Percentiles rank a stretch among this genome's conserved stretches.
Conservation (phyloP, 1,284 basidiomycete genomes). For the Cryptococcus sp. region DNA sequence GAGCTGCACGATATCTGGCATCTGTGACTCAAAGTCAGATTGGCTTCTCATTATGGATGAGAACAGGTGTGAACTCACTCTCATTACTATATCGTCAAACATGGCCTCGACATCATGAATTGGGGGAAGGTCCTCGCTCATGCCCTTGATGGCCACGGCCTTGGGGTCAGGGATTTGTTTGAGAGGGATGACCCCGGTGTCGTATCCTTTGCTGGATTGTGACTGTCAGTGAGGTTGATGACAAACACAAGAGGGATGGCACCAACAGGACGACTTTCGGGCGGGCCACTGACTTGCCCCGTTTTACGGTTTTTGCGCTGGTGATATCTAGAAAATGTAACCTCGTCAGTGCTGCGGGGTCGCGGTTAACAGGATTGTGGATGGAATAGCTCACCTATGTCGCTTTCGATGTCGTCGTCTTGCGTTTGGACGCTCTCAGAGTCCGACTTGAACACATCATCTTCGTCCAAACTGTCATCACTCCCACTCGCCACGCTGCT, state of each 20-base stretch:
- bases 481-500: constrained; percentile 8
- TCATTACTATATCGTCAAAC: constrained; percentile 67
- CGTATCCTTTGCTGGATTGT: constrained; percentile 21
- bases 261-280: constrained; percentile 39
- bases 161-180: constrained; percentile 21
- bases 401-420: constrained; percentile 29
- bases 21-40: constrained; percentile 7
- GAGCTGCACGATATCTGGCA: constrained; percentile 52
- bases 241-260: too few relatives aligned
- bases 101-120: constrained; percentile 77
- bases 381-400: constrained; percentile 14
- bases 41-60: neutral
- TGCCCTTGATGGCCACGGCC: constrained; percentile 24
- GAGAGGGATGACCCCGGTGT: constrained; percentile 31
- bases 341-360: constrained; percentile 13
- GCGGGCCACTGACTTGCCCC: constrained; percentile 29
- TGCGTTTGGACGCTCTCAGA: constrained; percentile 22
- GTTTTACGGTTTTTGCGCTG: constrained; percentile 35
- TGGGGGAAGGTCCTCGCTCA: constrained; percentile 60
- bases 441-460: constrained; percentile 10
- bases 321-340: neutral
- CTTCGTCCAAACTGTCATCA: constrained; percentile 18
- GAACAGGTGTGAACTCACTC: constrained; percentile 15
- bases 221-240: constrained; percentile 1
- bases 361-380: constrained; percentile 17